A percentile compares a stretch with the other conserved stretches of the same genome.
phyloP scores from a whole-genome alignment of 2,329 filamentous ascomycete genomes.

The Scortechinia acanthostroma region DNA sequence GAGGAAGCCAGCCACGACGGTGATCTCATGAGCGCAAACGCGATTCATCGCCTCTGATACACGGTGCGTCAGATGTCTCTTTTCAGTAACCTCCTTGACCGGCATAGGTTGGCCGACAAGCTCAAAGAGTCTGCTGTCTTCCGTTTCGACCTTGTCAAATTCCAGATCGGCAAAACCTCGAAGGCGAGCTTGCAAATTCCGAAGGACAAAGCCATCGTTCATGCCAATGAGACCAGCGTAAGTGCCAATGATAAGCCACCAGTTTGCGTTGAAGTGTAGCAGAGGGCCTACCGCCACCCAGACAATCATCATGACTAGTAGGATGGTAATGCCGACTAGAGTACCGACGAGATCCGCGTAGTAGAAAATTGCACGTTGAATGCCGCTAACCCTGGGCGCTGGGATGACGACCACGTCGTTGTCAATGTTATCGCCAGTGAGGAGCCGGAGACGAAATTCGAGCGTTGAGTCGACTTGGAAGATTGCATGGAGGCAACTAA shows the following conservation, averaged over 20 bases:
- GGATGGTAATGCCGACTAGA: constrained; percentile 25
- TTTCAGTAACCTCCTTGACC: too few species aligned
- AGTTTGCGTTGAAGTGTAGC: constrained; percentile 29
- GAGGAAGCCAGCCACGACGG: too few species aligned
- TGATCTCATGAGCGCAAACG: too few species aligned
- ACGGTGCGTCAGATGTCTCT: too few species aligned
- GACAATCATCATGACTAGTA: constrained; percentile 20
- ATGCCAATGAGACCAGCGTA: constrained; percentile 35
- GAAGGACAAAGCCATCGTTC: constrained; percentile 33
- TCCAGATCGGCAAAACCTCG: too few species aligned
- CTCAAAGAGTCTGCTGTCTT: too few species aligned
- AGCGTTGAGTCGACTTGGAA: constrained; percentile 21
- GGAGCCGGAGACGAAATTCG: constrained; percentile 19
- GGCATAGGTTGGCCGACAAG: too few species aligned
- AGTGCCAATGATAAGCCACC: constrained; percentile 37
- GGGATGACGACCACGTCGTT: constrained; percentile 21
- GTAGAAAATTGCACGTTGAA: constrained; percentile 27
- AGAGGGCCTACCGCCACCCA: constrained; percentile 28
- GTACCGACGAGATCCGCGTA: constrained; percentile 32
- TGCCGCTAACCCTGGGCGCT: constrained; percentile 16
- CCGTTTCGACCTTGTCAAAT: too few species aligned
- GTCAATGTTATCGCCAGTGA: constrained; percentile 18
- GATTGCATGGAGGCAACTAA: constrained; percentile 18
- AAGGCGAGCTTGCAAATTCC: constrained; percentile 36
- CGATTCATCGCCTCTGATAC: too few species aligned